phyloP scores from a whole-genome alignment of 768 basidiomycete species.

The Naganishia randhawae region DNA sequence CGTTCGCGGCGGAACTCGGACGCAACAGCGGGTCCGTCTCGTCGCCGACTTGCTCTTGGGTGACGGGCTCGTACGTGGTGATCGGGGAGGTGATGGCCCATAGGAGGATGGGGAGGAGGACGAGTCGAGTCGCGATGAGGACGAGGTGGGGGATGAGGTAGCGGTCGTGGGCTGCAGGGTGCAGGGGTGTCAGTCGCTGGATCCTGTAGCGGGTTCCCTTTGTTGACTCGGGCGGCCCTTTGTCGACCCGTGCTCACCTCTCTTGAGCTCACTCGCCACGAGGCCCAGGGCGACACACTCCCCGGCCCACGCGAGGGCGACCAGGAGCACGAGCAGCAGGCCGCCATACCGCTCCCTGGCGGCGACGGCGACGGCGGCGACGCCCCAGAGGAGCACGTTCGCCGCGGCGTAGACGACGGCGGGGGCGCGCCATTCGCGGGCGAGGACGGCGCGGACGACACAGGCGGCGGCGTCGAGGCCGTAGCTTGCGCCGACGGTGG shows the following conservation, averaged over 20 bases:
- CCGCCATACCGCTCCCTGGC: conserved; percentile 39
- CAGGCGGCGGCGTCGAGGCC: conserved; percentile 73
- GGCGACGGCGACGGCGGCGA: conserved; percentile 17
- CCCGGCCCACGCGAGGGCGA: conserved; percentile 30
- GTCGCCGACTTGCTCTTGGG: not conserved
- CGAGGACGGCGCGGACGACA: conserved; percentile 62
- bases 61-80: conserved; percentile 58
- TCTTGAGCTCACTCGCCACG: conserved; percentile 33
- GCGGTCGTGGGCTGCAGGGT: not conserved
- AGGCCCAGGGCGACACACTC: conserved; percentile 38
- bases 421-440: conserved; percentile 60
- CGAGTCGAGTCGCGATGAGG: conserved; percentile 36
- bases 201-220: too few species aligned
- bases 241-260: too few species aligned
- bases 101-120: conserved; percentile 50
- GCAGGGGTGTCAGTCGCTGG: too few species aligned
- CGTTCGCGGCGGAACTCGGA: conserved; percentile 54
- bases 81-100: conserved; percentile 64
- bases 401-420: conserved; percentile 33
- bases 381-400: conserved; percentile 27
- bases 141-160: conserved; percentile 55
- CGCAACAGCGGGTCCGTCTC: conserved; percentile 56
- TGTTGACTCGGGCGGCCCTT: too few species aligned
- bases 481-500: conserved; percentile 67
- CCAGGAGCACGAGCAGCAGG: conserved; percentile 33